These are phyloP conservation scores for Pseudonectria foliicola DNA, from an alignment of 2,329 filamentous ascomycete genomes.

Conservation along the genomic window DNA sequence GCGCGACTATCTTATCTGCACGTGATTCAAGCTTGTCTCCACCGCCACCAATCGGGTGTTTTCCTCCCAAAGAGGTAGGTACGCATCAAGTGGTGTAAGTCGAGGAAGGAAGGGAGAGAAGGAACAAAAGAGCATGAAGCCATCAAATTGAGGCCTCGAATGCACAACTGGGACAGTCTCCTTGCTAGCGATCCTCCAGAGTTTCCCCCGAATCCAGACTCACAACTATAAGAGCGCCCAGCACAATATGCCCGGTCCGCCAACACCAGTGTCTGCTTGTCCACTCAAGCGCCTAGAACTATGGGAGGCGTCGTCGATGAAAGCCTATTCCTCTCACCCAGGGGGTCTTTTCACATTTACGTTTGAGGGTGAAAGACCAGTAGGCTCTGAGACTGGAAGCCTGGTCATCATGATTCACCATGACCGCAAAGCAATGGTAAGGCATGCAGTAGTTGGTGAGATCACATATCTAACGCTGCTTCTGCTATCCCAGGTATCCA, in stretches of 20 bases:
- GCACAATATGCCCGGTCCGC: constrained; percentile 18
- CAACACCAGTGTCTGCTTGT: constrained; percentile 24
- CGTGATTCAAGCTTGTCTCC: constrained; percentile 3
- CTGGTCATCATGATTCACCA: constrained; percentile 22
- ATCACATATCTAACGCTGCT: not conserved
- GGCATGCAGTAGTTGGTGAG: not conserved
- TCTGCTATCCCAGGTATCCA: constrained; percentile 19
- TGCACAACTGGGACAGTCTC: not conserved
- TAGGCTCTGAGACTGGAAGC: constrained; percentile 6
- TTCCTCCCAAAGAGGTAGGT: constrained; percentile 8
- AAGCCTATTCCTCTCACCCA: constrained; percentile 14
- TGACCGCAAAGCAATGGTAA: constrained; percentile 20
- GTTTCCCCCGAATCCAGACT: no score
- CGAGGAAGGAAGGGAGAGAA: not conserved
- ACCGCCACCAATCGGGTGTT: constrained; percentile 18
- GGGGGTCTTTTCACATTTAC: constrained; percentile 20
- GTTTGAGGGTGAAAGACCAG: constrained; percentile 19
- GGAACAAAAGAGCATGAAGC: not conserved
- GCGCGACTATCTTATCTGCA: constrained; percentile 9
- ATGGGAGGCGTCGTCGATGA: constrained; percentile 12
- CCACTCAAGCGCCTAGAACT: constrained; percentile 25
- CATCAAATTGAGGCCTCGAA: not conserved
- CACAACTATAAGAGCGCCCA: not conserved
- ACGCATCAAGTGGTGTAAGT: no score
- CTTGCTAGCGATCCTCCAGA: no score